Evolutionary conservation across 345 rosid genomes (phyloP).

Genomic region (Gossypium longicalyx): DNA sequence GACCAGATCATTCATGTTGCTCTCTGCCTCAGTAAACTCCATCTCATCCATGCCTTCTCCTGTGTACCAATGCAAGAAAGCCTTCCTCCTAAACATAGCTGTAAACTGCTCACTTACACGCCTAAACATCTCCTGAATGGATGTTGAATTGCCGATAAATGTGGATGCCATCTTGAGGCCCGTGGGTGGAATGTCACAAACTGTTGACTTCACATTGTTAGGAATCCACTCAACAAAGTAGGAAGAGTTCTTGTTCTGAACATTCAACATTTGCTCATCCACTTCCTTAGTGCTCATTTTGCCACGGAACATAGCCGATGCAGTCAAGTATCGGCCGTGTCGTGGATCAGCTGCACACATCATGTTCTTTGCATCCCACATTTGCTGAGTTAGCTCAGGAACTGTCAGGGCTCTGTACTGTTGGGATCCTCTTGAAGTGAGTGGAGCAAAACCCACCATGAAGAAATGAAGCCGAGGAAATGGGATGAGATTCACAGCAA

Average conservation of each 20-base stretch:
- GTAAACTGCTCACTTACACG: slow-evolving; percentile 73
- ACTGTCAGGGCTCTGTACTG: slow-evolving; percentile 67
- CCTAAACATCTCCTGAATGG: slow-evolving; percentile 78
- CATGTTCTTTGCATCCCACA: slow-evolving; percentile 84
- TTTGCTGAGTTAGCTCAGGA: slow-evolving; percentile 74
- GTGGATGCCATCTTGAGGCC: slow-evolving; percentile 76
- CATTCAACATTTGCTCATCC: slow-evolving; percentile 68
- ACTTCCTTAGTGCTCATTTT: slow-evolving; percentile 83
- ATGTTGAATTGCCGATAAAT: slow-evolving; percentile 65
- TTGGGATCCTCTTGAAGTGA: slow-evolving; percentile 73
- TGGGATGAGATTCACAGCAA: slow-evolving; percentile 62
- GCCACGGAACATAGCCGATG: slow-evolving; percentile 74
- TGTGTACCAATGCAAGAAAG: slow-evolving; percentile 70
- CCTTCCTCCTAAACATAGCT: slow-evolving; percentile 72
- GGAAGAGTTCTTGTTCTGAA: slow-evolving; percentile 66
- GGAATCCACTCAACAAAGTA: slow-evolving; percentile 75
- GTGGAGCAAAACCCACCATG: slow-evolving; percentile 84
- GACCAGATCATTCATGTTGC: slow-evolving; percentile 75
- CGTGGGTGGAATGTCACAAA: slow-evolving; percentile 70
- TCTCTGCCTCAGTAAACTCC: slow-evolving; percentile 72
- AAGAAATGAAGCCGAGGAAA: slow-evolving; percentile 78
- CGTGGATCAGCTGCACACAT: slow-evolving; percentile 82
- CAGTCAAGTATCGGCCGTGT: slow-evolving; percentile 65
- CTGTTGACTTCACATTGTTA: slow-evolving; percentile 69
- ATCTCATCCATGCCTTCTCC: slow-evolving; percentile 74